A percentile compares a stretch with the other conserved stretches of the same genome.
phyloP scores from a whole-genome alignment of 2,329 filamentous ascomycete genomes.

The Rhinocladiella mackenziei region DNA sequence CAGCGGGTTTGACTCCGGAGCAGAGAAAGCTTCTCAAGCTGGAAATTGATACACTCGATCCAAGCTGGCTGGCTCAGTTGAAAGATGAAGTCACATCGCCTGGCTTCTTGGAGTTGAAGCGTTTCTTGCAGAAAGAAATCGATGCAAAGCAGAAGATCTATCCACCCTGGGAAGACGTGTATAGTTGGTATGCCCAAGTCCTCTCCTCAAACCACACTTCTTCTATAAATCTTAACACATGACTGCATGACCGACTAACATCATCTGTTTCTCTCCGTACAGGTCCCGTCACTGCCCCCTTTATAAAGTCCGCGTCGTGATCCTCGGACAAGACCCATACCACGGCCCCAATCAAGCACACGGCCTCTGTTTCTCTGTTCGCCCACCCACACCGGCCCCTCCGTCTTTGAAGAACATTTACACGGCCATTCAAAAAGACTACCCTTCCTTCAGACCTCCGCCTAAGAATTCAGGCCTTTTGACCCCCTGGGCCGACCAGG shows the following conservation, averaged over 20 bases:
- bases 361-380: slow-evolving; percentile 91
- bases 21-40: slow-evolving; percentile 77
- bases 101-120: slow-evolving; percentile 83
- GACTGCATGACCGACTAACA: background rate
- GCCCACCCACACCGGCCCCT: slow-evolving; percentile 79
- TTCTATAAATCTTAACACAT: background rate
- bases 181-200: slow-evolving; percentile 69
- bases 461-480: slow-evolving; percentile 76
- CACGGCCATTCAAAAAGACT: slow-evolving; percentile 80
- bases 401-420: slow-evolving; percentile 94
- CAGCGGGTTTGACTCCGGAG: slow-evolving; percentile 71
- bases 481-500: slow-evolving; percentile 89
- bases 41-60: slow-evolving; percentile 87
- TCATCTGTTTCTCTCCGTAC: background rate
- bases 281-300: slow-evolving; percentile 95
- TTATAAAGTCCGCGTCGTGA: slow-evolving; percentile 81
- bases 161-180: slow-evolving; percentile 82
- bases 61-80: slow-evolving; percentile 83
- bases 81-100: slow-evolving; percentile 78
- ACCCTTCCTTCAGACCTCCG: slow-evolving; percentile 71
- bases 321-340: slow-evolving; percentile 95
- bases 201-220: background rate
- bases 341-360: slow-evolving; percentile 95
- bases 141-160: slow-evolving; percentile 73
- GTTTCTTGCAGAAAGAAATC: slow-evolving; percentile 76